These are phyloP conservation scores for Fusarium albosuccineum DNA, from an alignment of 2,329 filamentous ascomycete species.

Conservation along the genomic window DNA sequence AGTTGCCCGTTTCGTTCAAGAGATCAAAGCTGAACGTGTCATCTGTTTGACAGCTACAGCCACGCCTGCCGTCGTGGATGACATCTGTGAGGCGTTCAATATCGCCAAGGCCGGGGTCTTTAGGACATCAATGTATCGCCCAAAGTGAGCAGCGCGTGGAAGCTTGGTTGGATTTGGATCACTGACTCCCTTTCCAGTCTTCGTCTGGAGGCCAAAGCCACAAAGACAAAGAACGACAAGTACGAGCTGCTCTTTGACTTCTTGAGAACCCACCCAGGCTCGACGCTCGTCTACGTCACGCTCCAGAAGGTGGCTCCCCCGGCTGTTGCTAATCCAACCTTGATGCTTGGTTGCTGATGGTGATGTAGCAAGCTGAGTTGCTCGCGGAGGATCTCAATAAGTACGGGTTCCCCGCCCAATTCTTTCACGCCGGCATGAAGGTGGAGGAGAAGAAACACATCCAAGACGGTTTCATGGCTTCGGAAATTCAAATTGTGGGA, in stretches of 20 bases:
- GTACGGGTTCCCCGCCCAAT: constrained; percentile 56
- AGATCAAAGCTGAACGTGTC: constrained; percentile 69
- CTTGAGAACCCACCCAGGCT: constrained; percentile 63
- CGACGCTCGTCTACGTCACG: constrained; percentile 73
- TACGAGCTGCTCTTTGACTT: constrained; percentile 61
- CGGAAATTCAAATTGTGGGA: constrained; percentile 53
- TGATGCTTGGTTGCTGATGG: constrained; percentile 10
- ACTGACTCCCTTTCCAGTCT: constrained; percentile 52
- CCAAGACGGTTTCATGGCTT: constrained; percentile 66
- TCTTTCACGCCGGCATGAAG: constrained; percentile 66
- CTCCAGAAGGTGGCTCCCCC: constrained; percentile 58
- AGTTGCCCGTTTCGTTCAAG: constrained; percentile 67
- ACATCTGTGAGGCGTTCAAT: constrained; percentile 66
- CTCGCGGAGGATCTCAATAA: constrained; percentile 55
- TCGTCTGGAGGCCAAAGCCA: constrained; percentile 63
- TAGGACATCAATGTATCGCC: constrained; percentile 69
- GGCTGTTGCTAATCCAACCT: no score
- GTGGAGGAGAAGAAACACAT: constrained; percentile 57
- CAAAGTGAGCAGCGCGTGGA: constrained; percentile 54
- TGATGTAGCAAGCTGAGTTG: constrained; percentile 56
- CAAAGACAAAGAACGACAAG: constrained; percentile 58
- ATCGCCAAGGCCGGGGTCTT: constrained; percentile 64
- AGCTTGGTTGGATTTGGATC: fast-evolving
- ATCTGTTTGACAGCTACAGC: constrained; percentile 72
- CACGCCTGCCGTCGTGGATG: constrained; percentile 66